Percentiles rank a stretch among this genome's conserved stretches.
These are phyloP conservation scores for Pyrenochaeta sp. DNA, from an alignment of 2,329 filamentous ascomycete genomes.

Conservation along the genomic window DNA sequence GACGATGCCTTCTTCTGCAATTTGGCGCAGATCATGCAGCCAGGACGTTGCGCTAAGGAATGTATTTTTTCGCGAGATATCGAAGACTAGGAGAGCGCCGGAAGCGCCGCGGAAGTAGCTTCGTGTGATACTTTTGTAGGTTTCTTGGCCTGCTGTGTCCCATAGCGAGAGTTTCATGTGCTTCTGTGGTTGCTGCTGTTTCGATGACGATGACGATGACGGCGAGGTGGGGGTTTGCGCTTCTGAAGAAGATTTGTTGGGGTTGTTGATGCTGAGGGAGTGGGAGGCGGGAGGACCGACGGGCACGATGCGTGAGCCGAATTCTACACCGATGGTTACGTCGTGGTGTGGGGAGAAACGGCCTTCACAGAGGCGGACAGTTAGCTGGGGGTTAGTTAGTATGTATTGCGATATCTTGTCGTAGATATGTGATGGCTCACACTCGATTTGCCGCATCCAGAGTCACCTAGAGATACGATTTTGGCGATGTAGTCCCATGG, in stretches of 20 bases:
- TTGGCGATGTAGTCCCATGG: constrained; percentile 99
- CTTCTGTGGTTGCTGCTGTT: constrained; percentile 60
- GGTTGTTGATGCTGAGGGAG: constrained; percentile 63
- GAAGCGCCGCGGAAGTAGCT: constrained; percentile 89
- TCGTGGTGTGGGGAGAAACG: constrained; percentile 94
- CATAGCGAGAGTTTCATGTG: constrained; percentile 95
- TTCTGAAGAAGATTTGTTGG: constrained; percentile 32
- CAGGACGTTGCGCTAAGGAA: constrained; percentile 91
- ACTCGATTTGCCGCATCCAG: constrained; percentile 91
- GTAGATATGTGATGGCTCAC: constrained; percentile 45
- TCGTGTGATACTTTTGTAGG: constrained; percentile 94
- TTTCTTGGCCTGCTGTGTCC: constrained; percentile 97
- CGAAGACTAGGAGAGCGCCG: constrained; percentile 87
- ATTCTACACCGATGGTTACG: constrained; percentile 96
- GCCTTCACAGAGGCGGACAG: constrained; percentile 94
- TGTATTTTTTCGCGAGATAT: constrained; percentile 85
- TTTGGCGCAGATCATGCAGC: constrained; percentile 92
- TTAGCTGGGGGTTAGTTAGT: constrained; percentile 64
- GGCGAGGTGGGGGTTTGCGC: constrained; percentile 27
- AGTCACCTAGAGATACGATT: constrained; percentile 96
- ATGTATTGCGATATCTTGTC: not conserved
- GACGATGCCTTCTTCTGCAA: constrained; percentile 94
- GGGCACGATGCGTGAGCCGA: constrained; percentile 90
- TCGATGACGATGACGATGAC: not conserved
- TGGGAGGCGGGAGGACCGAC: constrained; percentile 82